A percentile compares a stretch with the other conserved stretches of the same genome.
phyloP scores from a whole-genome alignment of 2,329 filamentous ascomycete genomes.

The Cryoendolithus antarcticus region DNA sequence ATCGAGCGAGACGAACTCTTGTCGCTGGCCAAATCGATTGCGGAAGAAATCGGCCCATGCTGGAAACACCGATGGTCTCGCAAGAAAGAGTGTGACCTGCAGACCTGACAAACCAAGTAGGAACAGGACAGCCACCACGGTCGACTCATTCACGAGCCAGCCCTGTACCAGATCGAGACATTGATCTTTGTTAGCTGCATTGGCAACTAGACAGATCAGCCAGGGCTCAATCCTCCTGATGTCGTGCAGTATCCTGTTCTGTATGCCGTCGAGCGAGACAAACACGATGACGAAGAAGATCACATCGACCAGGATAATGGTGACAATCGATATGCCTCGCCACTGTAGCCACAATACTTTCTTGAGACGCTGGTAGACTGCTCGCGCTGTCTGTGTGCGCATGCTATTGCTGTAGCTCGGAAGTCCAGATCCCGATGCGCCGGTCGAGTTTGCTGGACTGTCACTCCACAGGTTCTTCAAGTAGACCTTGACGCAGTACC shows the following conservation, averaged over 20 bases:
- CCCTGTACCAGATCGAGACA: constrained; percentile 51
- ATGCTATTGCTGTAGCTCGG: constrained; percentile 67
- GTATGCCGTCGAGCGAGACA: constrained; percentile 69
- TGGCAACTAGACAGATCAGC: constrained; percentile 54
- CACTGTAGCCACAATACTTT: constrained; percentile 86
- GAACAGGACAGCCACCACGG: constrained; percentile 68
- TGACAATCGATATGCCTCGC: constrained; percentile 80
- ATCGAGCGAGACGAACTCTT: constrained; percentile 83
- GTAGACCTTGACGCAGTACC: constrained; percentile 92
- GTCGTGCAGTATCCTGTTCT: constrained; percentile 44
- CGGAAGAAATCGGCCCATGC: constrained; percentile 64
- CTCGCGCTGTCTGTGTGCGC: constrained; percentile 67
- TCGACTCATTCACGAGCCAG: constrained; percentile 62
- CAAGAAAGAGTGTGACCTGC: constrained; percentile 71
- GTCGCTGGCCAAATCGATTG: constrained; percentile 38
- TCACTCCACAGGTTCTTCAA: constrained; percentile 66
- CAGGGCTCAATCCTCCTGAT: constrained; percentile 49
- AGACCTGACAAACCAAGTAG: constrained; percentile 71
- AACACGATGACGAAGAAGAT: constrained; percentile 91
- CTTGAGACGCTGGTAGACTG: constrained; percentile 75
- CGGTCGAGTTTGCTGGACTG: constrained; percentile 51
- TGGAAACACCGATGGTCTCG: constrained; percentile 69
- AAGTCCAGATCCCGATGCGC: constrained; percentile 48
- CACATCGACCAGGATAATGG: constrained; percentile 82
- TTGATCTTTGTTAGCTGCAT: constrained; percentile 47